Base-by-base conservation (phyloP, 495 filamentous ascomycete species). In the Penicillium cataractarum region DNA sequence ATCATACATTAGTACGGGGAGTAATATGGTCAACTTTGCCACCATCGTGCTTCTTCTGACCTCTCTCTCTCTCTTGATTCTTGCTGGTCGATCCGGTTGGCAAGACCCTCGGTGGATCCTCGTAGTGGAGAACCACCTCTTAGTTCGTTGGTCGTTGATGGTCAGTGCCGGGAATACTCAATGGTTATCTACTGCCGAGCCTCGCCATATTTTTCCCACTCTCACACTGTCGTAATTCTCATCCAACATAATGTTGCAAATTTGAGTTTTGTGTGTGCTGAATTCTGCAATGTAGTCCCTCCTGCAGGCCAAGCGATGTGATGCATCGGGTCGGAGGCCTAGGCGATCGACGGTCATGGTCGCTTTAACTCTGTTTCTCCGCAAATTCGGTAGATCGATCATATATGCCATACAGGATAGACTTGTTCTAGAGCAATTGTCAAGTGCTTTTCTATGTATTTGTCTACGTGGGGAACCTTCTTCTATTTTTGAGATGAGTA, bases 251-350 rank as follows among this genome's bases (percentile, higher is more conserved):
- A n/a, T n/a, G n/a, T n/a, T 10, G n/a, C 3, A 22, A 22, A 4
- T 46, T 22, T 46, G 21, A 46, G 7, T 46, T 24, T 46, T 24
- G 10, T 4, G 42, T 46, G 42, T 12, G 42, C 42, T 46, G 42
- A 46, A 46, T 46, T n/a, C 42, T 46, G 42, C 42, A 15, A 21
- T 46, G 42, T 21, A 46, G 42, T 42, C 19, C 19, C n/a, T 31
- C 4, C 12, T 46, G 42, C 42, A 46, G 42, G 42, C 13, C 42
- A 46, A 46, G 42, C 37, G 55, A 57, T 50, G 57, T 58, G 44
- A 51, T 58, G 57, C 44, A 58, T 58, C 57, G 21, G 29, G 31
- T 58, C 57, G 13, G 21, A 15, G 26, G 8, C n/a, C 26, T 7
- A 46, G 26, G 6, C 24, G 55, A 48, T 48, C 55, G 42, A 21